A percentile compares a stretch with the other conserved stretches of the same genome.
phyloP scores from a whole-genome alignment of 2,329 filamentous ascomycete species.

The Botrytis squamosa region DNA sequence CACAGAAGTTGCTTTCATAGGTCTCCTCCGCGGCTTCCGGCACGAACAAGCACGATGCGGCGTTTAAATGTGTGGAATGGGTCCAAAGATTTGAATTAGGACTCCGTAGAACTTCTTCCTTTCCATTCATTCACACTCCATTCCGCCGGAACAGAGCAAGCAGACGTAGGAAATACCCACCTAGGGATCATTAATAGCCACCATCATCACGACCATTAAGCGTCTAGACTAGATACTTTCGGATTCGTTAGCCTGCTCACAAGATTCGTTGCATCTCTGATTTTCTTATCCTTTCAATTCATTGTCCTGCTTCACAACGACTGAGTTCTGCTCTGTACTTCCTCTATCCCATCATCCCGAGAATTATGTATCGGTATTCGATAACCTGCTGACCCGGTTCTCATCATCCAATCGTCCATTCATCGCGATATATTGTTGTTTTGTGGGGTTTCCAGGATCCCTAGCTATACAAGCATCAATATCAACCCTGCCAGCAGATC shows the following conservation, averaged over 20 bases:
- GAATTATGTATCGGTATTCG: not conserved
- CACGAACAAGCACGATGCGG: not conserved
- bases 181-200: not conserved
- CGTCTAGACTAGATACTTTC: not conserved
- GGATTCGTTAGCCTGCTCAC: not conserved
- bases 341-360: not conserved
- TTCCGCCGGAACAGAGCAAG: not conserved
- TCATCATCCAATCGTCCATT: conserved; percentile 7
- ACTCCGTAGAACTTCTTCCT: not conserved
- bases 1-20: not conserved
- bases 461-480: conserved; percentile 16
- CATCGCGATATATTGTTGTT: conserved; percentile 13
- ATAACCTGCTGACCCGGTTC: conserved; percentile 12
- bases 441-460: conserved; percentile 15
- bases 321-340: not conserved
- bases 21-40: conserved; percentile 15
- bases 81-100: not conserved
- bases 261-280: not conserved
- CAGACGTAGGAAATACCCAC: not conserved
- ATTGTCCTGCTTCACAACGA: not conserved
- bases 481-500: conserved; percentile 24
- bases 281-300: not conserved
- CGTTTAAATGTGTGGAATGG: not conserved
- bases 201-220: not conserved
- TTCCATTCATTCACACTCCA: not conserved